phyloP scores from a whole-genome alignment of 1,139 yeast genomes.

The Blastobotrys capitulatus region DNA sequence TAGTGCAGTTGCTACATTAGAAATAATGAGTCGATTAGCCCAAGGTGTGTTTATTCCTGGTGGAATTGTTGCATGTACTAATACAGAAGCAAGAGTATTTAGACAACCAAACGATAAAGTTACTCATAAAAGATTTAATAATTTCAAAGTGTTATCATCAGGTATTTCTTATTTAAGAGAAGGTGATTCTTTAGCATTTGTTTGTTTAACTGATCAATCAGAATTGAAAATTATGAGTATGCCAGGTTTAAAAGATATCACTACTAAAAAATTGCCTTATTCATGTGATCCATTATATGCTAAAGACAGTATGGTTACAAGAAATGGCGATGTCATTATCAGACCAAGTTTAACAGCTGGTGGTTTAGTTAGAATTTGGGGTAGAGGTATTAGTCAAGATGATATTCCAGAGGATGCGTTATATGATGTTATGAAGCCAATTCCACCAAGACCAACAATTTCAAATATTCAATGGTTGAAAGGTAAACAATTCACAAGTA shows the following conservation, averaged over 20 bases:
- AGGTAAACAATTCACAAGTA: slow-evolving; percentile 57
- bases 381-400: slow-evolving; percentile 31
- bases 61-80: slow-evolving; percentile 52
- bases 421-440: slow-evolving; percentile 41
- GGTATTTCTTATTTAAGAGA: slow-evolving; percentile 47
- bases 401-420: slow-evolving; percentile 33
- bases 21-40: slow-evolving; percentile 54
- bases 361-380: slow-evolving; percentile 44
- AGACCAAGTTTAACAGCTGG: slow-evolving; percentile 57
- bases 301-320: slow-evolving; percentile 45
- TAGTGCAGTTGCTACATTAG: slow-evolving; percentile 59
- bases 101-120: slow-evolving; percentile 47
- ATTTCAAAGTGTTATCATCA: slow-evolving; percentile 43
- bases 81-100: slow-evolving; percentile 59
- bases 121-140: slow-evolving; percentile 49
- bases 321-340: slow-evolving; percentile 69
- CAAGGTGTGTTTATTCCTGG: slow-evolving; percentile 63
- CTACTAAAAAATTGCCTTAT: slow-evolving; percentile 39
- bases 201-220: slow-evolving; percentile 38
- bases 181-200: slow-evolving; percentile 40
- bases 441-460: slow-evolving; percentile 77
- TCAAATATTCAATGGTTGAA: slow-evolving; percentile 84
- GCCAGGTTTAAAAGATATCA: slow-evolving; percentile 50
- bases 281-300: slow-evolving; percentile 39
- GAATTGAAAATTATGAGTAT: slow-evolving; percentile 42